These are phyloP conservation scores for Eucalyptus cloeziana DNA, from an alignment of 345 rosid species.

Conservation along the genomic window DNA sequence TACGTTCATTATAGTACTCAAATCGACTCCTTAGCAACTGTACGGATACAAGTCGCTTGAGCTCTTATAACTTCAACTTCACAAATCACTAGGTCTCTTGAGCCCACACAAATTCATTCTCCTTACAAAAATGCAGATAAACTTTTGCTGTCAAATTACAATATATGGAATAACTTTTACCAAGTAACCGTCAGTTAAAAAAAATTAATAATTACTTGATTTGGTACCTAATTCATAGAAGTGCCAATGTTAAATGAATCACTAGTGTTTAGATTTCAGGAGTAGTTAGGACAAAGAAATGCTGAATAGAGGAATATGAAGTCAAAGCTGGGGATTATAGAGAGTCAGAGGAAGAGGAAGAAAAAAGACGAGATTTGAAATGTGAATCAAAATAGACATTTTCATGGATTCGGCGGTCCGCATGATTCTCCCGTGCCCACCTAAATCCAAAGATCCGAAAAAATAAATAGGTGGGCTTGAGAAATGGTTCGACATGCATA, in stretches of 20 bases:
- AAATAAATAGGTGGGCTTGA: neutral
- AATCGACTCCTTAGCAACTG: neutral
- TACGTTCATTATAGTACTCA: neutral
- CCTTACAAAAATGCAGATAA: neutral
- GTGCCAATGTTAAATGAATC: neutral
- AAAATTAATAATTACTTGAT: neutral
- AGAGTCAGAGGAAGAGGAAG: neutral
- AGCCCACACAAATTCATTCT: neutral
- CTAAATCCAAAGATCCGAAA: neutral
- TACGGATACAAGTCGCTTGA: neutral
- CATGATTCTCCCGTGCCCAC: neutral
- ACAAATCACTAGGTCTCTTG: too few species aligned
- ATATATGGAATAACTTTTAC: neutral
- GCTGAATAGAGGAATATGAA: neutral
- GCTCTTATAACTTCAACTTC: too few species aligned
- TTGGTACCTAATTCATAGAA: neutral
- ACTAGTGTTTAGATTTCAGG: neutral
- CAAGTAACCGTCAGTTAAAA: neutral
- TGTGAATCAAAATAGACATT: too few species aligned
- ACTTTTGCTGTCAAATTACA: neutral
- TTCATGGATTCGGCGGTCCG: neutral
- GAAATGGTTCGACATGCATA: neutral
- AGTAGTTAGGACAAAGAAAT: neutral
- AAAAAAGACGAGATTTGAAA: neutral
- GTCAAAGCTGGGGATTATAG: neutral